A percentile compares a stretch with the other conserved stretches of the same genome.
These are phyloP conservation scores for Periconia digitata DNA, from an alignment of 2,329 filamentous ascomycete species.

Conservation along the genomic window DNA sequence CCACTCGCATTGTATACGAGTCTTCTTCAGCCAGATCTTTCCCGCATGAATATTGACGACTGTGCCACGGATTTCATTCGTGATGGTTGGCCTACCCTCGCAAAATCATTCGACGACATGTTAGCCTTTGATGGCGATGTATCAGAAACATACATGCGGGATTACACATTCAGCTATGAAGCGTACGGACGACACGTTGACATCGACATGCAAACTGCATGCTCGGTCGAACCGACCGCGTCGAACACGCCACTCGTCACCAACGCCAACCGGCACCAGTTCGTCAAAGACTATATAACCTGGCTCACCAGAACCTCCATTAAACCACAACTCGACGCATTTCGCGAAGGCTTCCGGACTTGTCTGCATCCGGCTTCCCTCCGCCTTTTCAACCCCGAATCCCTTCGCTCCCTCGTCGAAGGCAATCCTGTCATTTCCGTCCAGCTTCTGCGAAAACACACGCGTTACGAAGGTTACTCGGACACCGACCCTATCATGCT, in stretches of 20 bases:
- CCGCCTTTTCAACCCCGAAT: constrained; percentile 42
- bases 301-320: constrained; percentile 82
- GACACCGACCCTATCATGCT: constrained; percentile 67
- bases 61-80: constrained; percentile 67
- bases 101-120: constrained; percentile 71
- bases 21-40: constrained; percentile 69
- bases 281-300: constrained; percentile 79
- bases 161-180: constrained; percentile 80
- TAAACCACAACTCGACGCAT: constrained; percentile 74
- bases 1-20: constrained; percentile 82
- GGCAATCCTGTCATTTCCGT: constrained; percentile 82
- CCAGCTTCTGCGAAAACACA: constrained; percentile 66
- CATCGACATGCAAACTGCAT: constrained; percentile 55
- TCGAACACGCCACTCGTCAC: constrained; percentile 64
- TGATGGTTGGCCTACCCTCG: constrained; percentile 87
- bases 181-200: constrained; percentile 56
- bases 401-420: constrained; percentile 79
- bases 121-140: constrained; percentile 79
- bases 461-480: constrained; percentile 82
- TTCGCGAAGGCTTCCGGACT: constrained; percentile 75
- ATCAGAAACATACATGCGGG: constrained; percentile 78
- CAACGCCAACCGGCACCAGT: constrained; percentile 73
- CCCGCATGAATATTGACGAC: constrained; percentile 44
- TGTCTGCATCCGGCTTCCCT: constrained; percentile 73
- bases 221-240: background rate